Evolutionary conservation across 1,139 yeast genomes (phyloP).

Genomic region (Casaregolazyma suthepensis): DNA sequence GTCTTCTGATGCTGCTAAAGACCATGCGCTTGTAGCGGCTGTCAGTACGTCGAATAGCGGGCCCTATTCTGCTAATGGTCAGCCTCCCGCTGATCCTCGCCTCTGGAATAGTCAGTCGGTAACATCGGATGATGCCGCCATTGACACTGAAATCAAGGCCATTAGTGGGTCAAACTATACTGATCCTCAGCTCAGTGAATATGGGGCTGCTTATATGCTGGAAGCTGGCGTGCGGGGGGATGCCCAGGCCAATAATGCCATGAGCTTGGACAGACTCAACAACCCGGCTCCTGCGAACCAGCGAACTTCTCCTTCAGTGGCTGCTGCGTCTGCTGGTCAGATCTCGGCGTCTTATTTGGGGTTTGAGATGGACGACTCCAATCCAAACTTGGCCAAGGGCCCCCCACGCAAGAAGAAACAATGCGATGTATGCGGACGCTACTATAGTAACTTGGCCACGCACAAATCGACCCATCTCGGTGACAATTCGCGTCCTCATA

Average conservation of each 20-base stretch:
- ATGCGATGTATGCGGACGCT: slow-evolving; percentile 74
- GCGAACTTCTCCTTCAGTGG: slow-evolving; percentile 8
- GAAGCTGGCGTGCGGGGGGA: not conserved
- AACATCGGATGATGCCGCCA: slow-evolving; percentile 5
- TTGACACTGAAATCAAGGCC: slow-evolving; percentile 7
- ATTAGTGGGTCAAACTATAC: not conserved
- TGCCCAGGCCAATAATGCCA: slow-evolving; percentile 5
- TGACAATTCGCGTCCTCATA: slow-evolving; percentile 68
- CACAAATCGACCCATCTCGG: slow-evolving; percentile 78
- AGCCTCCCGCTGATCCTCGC: not conserved
- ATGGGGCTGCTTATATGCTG: not conserved
- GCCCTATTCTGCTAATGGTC: not conserved
- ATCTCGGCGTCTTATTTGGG: not conserved
- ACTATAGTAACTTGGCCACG: slow-evolving; percentile 75
- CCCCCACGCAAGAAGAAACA: slow-evolving; percentile 62
- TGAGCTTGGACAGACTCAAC: slow-evolving; percentile 19
- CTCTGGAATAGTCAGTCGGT: not conserved
- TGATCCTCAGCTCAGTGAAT: not conserved
- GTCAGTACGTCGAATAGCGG: not conserved
- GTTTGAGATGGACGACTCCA: not conserved
- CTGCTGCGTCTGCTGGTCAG: slow-evolving; percentile 4
- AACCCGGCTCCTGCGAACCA: slow-evolving; percentile 14
- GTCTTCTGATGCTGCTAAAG: slow-evolving; percentile 3
- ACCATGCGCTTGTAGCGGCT: slow-evolving; percentile 3
- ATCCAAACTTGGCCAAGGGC: slow-evolving; percentile 7